Evolutionary conservation across 2,329 filamentous ascomycete genomes (phyloP), one percentile per base, ranked within the genome.

Genomic region (Botrytis elliptica): DNA sequence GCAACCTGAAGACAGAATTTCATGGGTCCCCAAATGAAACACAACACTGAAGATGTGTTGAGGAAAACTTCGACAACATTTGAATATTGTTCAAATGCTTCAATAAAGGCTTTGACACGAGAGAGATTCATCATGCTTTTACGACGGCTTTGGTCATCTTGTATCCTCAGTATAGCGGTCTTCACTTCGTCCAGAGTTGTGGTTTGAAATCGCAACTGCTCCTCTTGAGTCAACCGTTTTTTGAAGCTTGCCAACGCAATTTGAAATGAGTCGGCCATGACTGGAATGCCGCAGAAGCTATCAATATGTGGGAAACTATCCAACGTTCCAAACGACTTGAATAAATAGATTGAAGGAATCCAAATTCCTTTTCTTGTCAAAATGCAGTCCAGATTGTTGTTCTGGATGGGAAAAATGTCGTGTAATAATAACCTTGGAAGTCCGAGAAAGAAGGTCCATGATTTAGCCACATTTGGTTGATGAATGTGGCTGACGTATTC

Each of bases 11-110:
- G 77, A 20, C 83, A 75, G 52, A 83, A 81, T 70, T 84, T 83
- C 71, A 84, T 79, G 0, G 83, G 83, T 2, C 83, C 81, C 81
- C 80, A 82, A 25, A 82, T 73, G 62, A 83, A 84, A 9, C 79
- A 79, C 36, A 84, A 74, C 8, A 79, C 73, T 20, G 79, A 74
- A 8, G 78, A 77, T 0, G 75, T 57, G 46, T 84, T 83, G 20
- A 81, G 36, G 72, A 83, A 83, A 2, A 82, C 77, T 49, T 83
- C 81, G 14, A 83, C 76, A 1, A 82, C 76, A 62, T 83, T 80
- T 1, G 80, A 80, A 64, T 82, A 83, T 57, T 83, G 80, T 4
- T 82, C 71, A 81, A 84, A 82, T 0, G 81, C 80, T 72, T 83
- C 79, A 3, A 83, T 57, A 68, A 82, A 80, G 25, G 76, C 74